Evolutionary conservation across 2,329 filamentous ascomycete genomes (phyloP).

Genomic region (Sporothrix globosa): DNA sequence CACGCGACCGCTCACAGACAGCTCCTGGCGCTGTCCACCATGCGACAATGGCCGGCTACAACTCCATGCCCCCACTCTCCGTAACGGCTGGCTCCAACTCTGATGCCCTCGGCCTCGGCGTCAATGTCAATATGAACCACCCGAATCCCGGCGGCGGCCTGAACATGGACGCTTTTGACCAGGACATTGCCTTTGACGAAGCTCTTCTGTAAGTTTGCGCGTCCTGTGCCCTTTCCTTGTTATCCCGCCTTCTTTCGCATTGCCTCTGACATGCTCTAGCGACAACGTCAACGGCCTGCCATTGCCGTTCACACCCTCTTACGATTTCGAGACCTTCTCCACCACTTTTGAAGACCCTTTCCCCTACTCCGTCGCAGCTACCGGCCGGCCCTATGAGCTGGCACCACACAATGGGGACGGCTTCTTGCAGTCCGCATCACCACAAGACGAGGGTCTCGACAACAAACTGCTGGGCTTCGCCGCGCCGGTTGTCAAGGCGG

Average conservation of each 20-base stretch:
- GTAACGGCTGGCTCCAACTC: conserved; percentile 48
- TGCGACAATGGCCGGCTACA: conserved; percentile 58
- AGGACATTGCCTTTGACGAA: conserved; percentile 59
- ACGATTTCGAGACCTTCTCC: conserved; percentile 64
- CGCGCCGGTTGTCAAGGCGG: conserved; percentile 61
- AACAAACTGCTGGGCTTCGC: conserved; percentile 77
- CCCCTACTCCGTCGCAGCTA: conserved; percentile 51
- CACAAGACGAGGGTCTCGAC: conserved; percentile 57
- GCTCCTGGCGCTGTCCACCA: conserved; percentile 19
- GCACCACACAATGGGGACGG: conserved; percentile 33
- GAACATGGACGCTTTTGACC: conserved; percentile 57
- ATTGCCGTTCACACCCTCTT: conserved; percentile 59
- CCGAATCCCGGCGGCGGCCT: conserved; percentile 41
- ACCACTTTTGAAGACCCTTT: conserved; percentile 69
- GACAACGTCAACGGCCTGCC: conserved; percentile 51
- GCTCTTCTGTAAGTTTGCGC: conserved; percentile 53
- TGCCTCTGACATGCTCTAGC: conserved; percentile 38
- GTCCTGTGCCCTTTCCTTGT: neutral
- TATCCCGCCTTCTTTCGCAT: neutral
- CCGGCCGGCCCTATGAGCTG: conserved; percentile 37
- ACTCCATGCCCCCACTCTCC: conserved; percentile 57
- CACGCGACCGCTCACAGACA: neutral
- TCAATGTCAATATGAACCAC: conserved; percentile 45
- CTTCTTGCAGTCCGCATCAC: conserved; percentile 51
- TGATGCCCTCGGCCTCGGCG: conserved; percentile 54